Percentiles rank a stretch among this genome's conserved stretches.
These are phyloP conservation scores for Candida schatavii DNA, from an alignment of 805 yeast genomes.

Conservation along the genomic window DNA sequence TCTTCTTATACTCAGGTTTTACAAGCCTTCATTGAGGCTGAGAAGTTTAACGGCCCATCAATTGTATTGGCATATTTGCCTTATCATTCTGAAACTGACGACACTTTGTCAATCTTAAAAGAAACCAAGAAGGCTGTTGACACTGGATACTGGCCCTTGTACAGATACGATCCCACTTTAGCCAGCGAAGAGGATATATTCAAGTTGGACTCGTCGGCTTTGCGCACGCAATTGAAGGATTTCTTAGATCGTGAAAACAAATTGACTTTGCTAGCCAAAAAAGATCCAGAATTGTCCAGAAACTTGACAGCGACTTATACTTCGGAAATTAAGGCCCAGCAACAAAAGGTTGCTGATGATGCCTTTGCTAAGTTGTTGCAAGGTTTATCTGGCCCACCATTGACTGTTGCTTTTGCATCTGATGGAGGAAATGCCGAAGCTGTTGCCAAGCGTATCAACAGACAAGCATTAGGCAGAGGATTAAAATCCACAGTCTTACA, in stretches of 20 bases:
- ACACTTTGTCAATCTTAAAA: constrained; percentile 71
- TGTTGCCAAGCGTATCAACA: constrained; percentile 73
- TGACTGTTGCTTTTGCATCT: constrained; percentile 82
- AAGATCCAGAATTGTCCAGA: constrained; percentile 74
- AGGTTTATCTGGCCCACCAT: constrained; percentile 89
- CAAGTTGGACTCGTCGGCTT: constrained; percentile 79
- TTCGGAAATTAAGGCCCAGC: constrained; percentile 54
- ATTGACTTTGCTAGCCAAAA: constrained; percentile 68
- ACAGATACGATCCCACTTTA: constrained; percentile 72
- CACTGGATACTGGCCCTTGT: constrained; percentile 95
- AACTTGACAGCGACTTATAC: constrained; percentile 64
- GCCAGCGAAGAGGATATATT: constrained; percentile 56
- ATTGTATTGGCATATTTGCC: constrained; percentile 90
- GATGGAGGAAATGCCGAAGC: constrained; percentile 89
- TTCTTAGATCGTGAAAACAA: constrained; percentile 90
- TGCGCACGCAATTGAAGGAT: constrained; percentile 69
- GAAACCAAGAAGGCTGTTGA: constrained; percentile 90
- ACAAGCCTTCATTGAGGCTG: constrained; percentile 88
- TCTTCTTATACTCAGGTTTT: constrained; percentile 90
- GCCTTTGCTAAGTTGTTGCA: constrained; percentile 77
- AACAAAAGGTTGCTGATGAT: constrained; percentile 65
- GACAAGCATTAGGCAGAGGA: constrained; percentile 79
- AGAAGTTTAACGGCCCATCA: constrained; percentile 85
- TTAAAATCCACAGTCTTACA: constrained; percentile 62
- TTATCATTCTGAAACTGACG: constrained; percentile 57